These are phyloP conservation scores for Meyerozyma carpophila DNA, from an alignment of 1,139 yeast species.

Conservation along the genomic window DNA sequence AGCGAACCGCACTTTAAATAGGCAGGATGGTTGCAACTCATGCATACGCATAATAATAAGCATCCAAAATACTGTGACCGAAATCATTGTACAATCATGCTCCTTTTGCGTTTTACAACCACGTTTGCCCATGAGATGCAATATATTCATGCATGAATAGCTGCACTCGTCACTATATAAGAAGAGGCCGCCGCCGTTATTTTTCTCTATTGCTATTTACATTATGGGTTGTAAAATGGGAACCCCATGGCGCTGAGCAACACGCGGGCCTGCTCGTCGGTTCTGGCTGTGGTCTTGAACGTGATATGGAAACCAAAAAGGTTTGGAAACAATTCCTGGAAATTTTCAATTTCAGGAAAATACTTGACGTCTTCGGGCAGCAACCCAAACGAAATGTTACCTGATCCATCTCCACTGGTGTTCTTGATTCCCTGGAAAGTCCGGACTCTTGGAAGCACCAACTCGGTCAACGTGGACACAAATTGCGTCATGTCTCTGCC, in stretches of 20 bases:
- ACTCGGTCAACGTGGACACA: constrained; percentile 76
- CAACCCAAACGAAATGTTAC: constrained; percentile 83
- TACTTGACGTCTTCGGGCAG: constrained; percentile 68
- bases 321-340: constrained; percentile 85
- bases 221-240: constrained; percentile 47
- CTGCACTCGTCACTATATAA: too few species aligned
- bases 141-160: too few species aligned
- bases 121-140: too few species aligned
- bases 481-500: constrained; percentile 89
- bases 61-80: too few species aligned
- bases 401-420: constrained; percentile 76
- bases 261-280: constrained; percentile 88
- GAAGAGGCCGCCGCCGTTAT: too few species aligned
- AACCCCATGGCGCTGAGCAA: constrained; percentile 78
- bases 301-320: constrained; percentile 85
- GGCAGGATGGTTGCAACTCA: too few species aligned
- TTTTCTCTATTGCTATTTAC: neutral
- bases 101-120: too few species aligned
- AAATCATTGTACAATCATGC: too few species aligned
- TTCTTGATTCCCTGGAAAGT: constrained; percentile 76
- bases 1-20: too few species aligned
- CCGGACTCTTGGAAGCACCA: constrained; percentile 90
- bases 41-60: too few species aligned
- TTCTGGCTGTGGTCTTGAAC: constrained; percentile 83
- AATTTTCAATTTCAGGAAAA: constrained; percentile 92